Conservation (phyloP, 305 asterid species). For the Fraxinus sp. region DNA sequence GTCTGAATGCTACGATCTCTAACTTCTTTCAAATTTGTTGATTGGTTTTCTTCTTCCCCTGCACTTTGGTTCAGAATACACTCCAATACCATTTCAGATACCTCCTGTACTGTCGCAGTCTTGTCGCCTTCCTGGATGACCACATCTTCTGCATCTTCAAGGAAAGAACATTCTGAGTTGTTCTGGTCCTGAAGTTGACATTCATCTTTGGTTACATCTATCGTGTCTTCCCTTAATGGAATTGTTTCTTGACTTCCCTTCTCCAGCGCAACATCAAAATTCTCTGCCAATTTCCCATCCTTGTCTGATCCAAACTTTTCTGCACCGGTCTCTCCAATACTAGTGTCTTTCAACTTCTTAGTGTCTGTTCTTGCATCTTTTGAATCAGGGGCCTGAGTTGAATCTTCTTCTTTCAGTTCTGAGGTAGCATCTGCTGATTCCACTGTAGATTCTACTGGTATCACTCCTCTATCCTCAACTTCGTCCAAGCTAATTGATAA, state of each 20-base stretch:
- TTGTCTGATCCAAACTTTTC: conserved; percentile 3
- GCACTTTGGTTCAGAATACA: neutral
- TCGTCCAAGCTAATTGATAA: conserved; percentile 10
- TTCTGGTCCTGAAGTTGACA: conserved; percentile 9
- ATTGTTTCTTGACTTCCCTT: conserved; percentile 11
- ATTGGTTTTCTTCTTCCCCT: neutral
- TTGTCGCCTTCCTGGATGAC: conserved; percentile 11
- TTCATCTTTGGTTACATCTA: neutral
- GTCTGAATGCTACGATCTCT: conserved; percentile 6
- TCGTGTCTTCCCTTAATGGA: neutral
- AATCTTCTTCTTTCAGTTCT: conserved; percentile 6
- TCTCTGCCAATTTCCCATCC: neutral
- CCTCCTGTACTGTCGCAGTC: conserved; percentile 17
- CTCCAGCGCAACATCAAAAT: neutral
- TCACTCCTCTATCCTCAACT: conserved; percentile 20
- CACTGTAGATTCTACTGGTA: conserved; percentile 9
- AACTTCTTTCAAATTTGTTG: neutral
- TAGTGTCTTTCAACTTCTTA: neutral
- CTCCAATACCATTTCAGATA: neutral
- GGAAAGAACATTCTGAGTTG: conserved; percentile 7
- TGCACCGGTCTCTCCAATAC: neutral
- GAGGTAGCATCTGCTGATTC: conserved; percentile 1
- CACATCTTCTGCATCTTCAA: conserved; percentile 3
- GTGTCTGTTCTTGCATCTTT: conserved; percentile 1
- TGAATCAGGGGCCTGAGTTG: neutral